A percentile compares a stretch with the other conserved stretches of the same genome.
Conservation (phyloP, 495 filamentous ascomycete genomes). For the Chaetomidium leptoderma region DNA sequence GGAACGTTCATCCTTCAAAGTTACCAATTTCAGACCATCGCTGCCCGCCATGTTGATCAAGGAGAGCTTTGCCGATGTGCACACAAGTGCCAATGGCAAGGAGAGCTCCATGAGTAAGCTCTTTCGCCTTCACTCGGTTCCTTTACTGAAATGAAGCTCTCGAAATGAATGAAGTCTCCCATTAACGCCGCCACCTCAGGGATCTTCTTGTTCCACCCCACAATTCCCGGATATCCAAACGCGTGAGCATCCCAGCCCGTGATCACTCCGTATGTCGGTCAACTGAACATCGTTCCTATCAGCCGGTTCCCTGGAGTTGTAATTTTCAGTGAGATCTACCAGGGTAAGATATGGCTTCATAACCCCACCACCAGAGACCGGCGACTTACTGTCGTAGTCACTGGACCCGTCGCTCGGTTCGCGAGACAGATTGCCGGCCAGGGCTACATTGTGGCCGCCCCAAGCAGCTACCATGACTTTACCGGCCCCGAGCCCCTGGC, state of each 20-base stretch:
- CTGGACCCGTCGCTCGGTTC: slow-evolving; percentile 86
- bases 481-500: slow-evolving; percentile 76
- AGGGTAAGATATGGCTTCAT: slow-evolving; percentile 55
- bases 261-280: neutral
- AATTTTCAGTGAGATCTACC: slow-evolving; percentile 93
- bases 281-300: slow-evolving; percentile 22
- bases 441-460: slow-evolving; percentile 89
- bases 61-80: slow-evolving; percentile 42
- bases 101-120: slow-evolving; percentile 45
- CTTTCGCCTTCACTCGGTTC: neutral
- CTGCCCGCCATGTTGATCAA: slow-evolving; percentile 42
- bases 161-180: neutral
- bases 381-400: slow-evolving; percentile 54
- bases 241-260: slow-evolving; percentile 47
- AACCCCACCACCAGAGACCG: neutral
- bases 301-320: slow-evolving; percentile 84
- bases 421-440: slow-evolving; percentile 89
- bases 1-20: neutral
- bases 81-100: slow-evolving; percentile 42
- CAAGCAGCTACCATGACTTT: slow-evolving; percentile 91
- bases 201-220: slow-evolving; percentile 85
- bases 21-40: neutral
- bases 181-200: slow-evolving; percentile 43
- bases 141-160: neutral
- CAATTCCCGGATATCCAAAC: slow-evolving; percentile 76